These are phyloP conservation scores for Fusarium nelsonii DNA, from an alignment of 2,329 filamentous ascomycete genomes.

Conservation along the genomic window DNA sequence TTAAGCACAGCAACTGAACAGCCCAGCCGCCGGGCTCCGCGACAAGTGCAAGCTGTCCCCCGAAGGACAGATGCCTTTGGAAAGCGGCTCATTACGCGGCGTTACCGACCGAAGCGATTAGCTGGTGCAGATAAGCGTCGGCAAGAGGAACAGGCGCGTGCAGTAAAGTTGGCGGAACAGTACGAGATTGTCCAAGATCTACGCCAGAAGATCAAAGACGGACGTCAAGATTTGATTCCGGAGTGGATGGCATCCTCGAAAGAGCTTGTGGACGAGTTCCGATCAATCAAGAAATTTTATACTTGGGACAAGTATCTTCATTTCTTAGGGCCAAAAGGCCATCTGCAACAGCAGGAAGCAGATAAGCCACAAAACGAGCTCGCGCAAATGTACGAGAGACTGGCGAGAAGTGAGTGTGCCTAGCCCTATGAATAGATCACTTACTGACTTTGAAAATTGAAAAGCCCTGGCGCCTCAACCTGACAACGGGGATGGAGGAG, in stretches of 20 bases:
- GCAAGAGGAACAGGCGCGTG: slow-evolving; percentile 60
- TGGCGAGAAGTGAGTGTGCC: slow-evolving; percentile 63
- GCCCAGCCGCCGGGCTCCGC: slow-evolving; percentile 23
- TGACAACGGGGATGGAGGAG: slow-evolving; percentile 41
- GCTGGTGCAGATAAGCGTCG: slow-evolving; percentile 59
- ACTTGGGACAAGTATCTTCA: slow-evolving; percentile 74
- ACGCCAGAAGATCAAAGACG: slow-evolving; percentile 57
- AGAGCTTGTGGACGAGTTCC: slow-evolving; percentile 72
- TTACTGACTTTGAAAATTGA: slow-evolving; percentile 28
- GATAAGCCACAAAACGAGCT: slow-evolving; percentile 59
- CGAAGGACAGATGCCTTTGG: slow-evolving; percentile 24
- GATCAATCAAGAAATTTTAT: slow-evolving; percentile 73
- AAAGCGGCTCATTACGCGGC: slow-evolving; percentile 51
- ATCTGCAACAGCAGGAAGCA: slow-evolving; percentile 35
- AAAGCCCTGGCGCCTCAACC: slow-evolving; percentile 52
- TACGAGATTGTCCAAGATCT: slow-evolving; percentile 60
- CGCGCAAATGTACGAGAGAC: slow-evolving; percentile 67
- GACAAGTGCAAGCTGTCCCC: slow-evolving; percentile 25
- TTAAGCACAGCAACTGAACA: slow-evolving; percentile 2
- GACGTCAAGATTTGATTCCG: slow-evolving; percentile 58
- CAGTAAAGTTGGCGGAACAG: slow-evolving; percentile 55
- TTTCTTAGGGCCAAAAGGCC: slow-evolving; percentile 61
- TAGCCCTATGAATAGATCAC: not conserved
- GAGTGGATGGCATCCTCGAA: slow-evolving; percentile 71
- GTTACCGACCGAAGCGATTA: slow-evolving; percentile 62